Evolutionary conservation across 2,329 filamentous ascomycete species (phyloP), one percentile per base, ranked within the genome.

Genomic region (Monilinia polystroma): DNA sequence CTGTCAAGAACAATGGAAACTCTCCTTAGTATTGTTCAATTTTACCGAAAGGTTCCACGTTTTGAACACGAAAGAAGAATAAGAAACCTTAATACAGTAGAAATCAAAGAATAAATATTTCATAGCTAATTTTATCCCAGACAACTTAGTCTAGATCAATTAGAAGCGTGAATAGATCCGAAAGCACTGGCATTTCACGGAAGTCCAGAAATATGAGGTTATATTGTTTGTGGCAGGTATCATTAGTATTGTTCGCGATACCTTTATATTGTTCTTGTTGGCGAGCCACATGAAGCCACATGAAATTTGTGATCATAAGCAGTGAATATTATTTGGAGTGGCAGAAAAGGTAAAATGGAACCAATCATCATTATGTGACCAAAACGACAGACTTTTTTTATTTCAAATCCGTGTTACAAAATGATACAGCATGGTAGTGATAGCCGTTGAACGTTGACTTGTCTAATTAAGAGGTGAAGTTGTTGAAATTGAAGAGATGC

Each of bases 311-410:
- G 47, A 47, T 16, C 32, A 29, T 43, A 58, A 23, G 20, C 23
- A 54, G 64, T 53, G 64, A 52, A 47, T 29, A 11, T 59, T 35
- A 35, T 8, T n/a, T 8, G n/a, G 53, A 11, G 4, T 63, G 67
- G 41, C 43, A 67, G n/a, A 47, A 23, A 53, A n/a, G 69, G 67
- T 52, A 79, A 73, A 64, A 66, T 83, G 38, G 84, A 84, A 75
- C 79, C 83, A 53, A 68, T 38, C 29, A 18, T 60, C 65, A 29
- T 73, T 68, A 56, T 67, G 54, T 73, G 74, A 67, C 71, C 76
- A 54, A 70, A 75, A 63, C 74, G 75, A 72, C 72, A 77, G 74
- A 80, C 81, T 85, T 3, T 26, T 26, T 6, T 14, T 38, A 23
- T 26, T 26, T 11, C 35, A 26, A 62, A n/a, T 20, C 35, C 5